A percentile compares a stretch with the other conserved stretches of the same genome.
phyloP scores from a whole-genome alignment of 768 basidiomycete species.

The Sporobolomyces roseus region DNA sequence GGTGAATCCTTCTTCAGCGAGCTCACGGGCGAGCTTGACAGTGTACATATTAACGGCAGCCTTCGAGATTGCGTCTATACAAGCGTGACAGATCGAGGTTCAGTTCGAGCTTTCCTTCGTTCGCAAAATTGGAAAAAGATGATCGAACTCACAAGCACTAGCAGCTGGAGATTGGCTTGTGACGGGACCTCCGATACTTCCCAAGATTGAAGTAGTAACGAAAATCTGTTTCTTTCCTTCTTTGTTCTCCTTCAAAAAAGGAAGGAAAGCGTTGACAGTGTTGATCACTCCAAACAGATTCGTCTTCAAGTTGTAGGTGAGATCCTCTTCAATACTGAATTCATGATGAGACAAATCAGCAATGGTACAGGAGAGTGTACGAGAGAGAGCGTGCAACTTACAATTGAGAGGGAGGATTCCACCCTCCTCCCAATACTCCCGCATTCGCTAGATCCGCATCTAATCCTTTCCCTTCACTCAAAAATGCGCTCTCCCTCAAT shows the following conservation, averaged over 20 bases:
- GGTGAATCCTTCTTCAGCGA: conserved; percentile 25
- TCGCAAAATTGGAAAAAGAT: too few species aligned
- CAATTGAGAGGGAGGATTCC: background rate
- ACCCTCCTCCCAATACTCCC: conserved; percentile 15
- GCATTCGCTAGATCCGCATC: conserved; percentile 36
- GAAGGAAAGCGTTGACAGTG: conserved; percentile 52
- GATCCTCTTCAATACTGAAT: background rate
- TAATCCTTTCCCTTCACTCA: background rate
- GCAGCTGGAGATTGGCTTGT: background rate
- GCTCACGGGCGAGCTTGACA: conserved; percentile 26
- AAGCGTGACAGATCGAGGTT: background rate
- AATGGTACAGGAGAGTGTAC: background rate
- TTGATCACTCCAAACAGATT: conserved; percentile 51
- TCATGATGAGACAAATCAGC: background rate
- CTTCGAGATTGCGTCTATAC: conserved; percentile 32
- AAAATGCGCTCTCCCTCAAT: conserved; percentile 37
- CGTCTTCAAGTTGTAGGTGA: conserved; percentile 38
- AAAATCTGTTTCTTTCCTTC: conserved; percentile 32
- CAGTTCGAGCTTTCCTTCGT: too few species aligned
- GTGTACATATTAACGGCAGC: conserved; percentile 35
- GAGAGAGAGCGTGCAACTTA: background rate
- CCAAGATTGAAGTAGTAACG: conserved; percentile 12
- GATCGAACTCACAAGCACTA: conserved; percentile 12
- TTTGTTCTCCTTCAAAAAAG: conserved; percentile 48
- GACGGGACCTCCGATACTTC: conserved; percentile 1